phyloP scores from a whole-genome alignment of 2,329 filamentous ascomycete genomes.

The Microdochium paspali region DNA sequence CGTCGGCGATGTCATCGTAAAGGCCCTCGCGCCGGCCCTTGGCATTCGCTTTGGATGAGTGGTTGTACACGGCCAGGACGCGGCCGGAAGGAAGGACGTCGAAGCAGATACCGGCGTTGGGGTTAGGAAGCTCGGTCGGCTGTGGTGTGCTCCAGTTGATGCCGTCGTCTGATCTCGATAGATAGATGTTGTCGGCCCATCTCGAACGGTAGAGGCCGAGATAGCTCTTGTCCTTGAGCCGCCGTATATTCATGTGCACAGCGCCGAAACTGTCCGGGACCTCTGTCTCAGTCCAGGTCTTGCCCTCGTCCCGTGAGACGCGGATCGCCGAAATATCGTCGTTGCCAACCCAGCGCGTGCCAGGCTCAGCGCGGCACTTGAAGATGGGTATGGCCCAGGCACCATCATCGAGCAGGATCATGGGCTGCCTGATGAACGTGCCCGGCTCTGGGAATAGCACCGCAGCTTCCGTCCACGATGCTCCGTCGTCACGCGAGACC shows the following conservation, averaged over 20 bases:
- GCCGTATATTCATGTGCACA: conserved; percentile 33
- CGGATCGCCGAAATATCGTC: conserved; percentile 30
- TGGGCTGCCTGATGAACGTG: conserved; percentile 30
- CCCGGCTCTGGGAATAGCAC: conserved; percentile 23
- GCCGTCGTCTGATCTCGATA: conserved; percentile 27
- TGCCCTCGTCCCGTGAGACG: conserved; percentile 24
- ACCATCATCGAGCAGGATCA: conserved; percentile 23
- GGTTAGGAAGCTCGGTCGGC: conserved; percentile 27
- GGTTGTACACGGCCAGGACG: conserved; percentile 28
- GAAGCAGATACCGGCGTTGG: conserved; percentile 31
- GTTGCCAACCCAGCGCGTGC: conserved; percentile 31
- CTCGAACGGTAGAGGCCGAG: conserved; percentile 30
- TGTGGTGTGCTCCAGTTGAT: conserved; percentile 25
- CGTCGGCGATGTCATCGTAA: conserved; percentile 33
- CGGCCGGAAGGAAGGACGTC: conserved; percentile 24
- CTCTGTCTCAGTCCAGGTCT: conserved; percentile 26
- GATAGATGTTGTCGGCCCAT: conserved; percentile 33
- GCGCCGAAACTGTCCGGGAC: conserved; percentile 25
- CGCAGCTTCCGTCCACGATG: conserved; percentile 23
- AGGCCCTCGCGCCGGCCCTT: conserved; percentile 26
- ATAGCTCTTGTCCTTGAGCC: conserved; percentile 14
- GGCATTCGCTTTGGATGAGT: conserved; percentile 21
- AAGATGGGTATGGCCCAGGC: conserved; percentile 32
- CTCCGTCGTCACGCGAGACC: conserved; percentile 22
- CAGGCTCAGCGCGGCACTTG: conserved; percentile 28